Evolutionary conservation across 768 basidiomycete species (phyloP).

Genomic region (Lactifluus volemus): DNA sequence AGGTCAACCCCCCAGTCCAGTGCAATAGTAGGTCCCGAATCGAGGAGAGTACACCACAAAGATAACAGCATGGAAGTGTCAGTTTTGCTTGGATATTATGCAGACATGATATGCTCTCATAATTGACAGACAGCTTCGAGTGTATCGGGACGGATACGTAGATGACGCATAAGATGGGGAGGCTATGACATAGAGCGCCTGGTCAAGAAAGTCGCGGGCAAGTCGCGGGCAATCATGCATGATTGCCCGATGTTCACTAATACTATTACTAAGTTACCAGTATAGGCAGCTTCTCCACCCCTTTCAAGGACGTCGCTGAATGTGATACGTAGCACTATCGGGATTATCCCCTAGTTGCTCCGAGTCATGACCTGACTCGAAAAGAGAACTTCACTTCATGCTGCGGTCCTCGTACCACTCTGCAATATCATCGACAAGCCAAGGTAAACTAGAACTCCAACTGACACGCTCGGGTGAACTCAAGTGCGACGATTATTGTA

Average conservation of each 20-base stretch:
- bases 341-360: neutral
- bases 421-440: slow-evolving; percentile 55
- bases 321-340: slow-evolving; percentile 4
- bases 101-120: slow-evolving; percentile 20
- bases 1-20: slow-evolving; percentile 66
- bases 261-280: neutral
- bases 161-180: neutral
- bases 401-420: slow-evolving; percentile 68
- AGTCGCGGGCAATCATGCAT: neutral
- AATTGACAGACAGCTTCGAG: neutral
- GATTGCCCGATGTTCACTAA: slow-evolving; percentile 6
- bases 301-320: slow-evolving; percentile 15
- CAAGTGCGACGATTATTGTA: slow-evolving; percentile 39
- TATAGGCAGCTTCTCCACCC: neutral
- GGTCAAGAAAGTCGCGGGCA: too few relatives aligned
- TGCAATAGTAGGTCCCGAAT: slow-evolving; percentile 52
- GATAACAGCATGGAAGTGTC: slow-evolving; percentile 40
- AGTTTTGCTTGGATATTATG: slow-evolving; percentile 18
- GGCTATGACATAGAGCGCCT: neutral
- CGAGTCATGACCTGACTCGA: neutral
- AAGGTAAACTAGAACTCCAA: slow-evolving; percentile 64
- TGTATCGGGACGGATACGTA: neutral
- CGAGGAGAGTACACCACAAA: slow-evolving; percentile 60
- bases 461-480: slow-evolving; percentile 73
- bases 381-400: slow-evolving; percentile 32